phyloP scores from a whole-genome alignment of 2,329 filamentous ascomycete species.

The Alternaria rosae region DNA sequence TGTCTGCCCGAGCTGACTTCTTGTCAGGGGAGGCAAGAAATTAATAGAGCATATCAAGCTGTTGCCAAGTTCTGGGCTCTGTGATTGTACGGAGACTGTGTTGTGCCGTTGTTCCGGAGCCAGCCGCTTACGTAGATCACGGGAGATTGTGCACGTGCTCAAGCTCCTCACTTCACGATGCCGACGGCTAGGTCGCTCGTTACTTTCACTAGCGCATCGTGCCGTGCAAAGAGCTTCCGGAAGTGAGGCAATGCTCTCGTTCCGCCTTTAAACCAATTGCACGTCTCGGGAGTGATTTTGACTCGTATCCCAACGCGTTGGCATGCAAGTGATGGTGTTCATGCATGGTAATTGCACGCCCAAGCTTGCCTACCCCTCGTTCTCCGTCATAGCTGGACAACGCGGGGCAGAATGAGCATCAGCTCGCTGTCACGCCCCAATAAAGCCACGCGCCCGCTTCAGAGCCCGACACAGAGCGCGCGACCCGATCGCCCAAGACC shows the following conservation, averaged over 20 bases:
- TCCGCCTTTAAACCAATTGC: slow-evolving; percentile 14
- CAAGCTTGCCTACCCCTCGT: slow-evolving; percentile 24
- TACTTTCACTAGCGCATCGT: slow-evolving; percentile 19
- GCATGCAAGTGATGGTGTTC: slow-evolving; percentile 22
- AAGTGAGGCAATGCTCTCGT: neutral
- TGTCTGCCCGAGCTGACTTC: neutral
- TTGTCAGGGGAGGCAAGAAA: neutral
- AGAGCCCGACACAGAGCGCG: slow-evolving; percentile 7
- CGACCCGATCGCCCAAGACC: slow-evolving; percentile 1
- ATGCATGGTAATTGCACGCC: slow-evolving; percentile 22
- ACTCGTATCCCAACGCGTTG: slow-evolving; percentile 7
- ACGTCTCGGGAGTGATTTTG: neutral
- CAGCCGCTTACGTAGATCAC: slow-evolving; percentile 32
- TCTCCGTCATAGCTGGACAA: slow-evolving; percentile 29
- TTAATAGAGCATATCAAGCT: neutral
- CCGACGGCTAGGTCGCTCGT: slow-evolving; percentile 6
- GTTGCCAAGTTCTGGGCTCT: neutral
- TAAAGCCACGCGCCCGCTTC: slow-evolving; percentile 19
- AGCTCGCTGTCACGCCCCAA: slow-evolving; percentile 18
- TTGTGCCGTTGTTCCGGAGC: slow-evolving; percentile 5
- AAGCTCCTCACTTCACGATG: slow-evolving; percentile 7
- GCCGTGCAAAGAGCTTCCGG: slow-evolving; percentile 4
- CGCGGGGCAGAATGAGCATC: slow-evolving; percentile 23
- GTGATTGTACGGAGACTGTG: neutral
- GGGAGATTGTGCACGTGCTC: slow-evolving; percentile 1